Base-by-base conservation (phyloP, 2,329 filamentous ascomycete genomes). In the Chaetomiaceae sp. region DNA sequence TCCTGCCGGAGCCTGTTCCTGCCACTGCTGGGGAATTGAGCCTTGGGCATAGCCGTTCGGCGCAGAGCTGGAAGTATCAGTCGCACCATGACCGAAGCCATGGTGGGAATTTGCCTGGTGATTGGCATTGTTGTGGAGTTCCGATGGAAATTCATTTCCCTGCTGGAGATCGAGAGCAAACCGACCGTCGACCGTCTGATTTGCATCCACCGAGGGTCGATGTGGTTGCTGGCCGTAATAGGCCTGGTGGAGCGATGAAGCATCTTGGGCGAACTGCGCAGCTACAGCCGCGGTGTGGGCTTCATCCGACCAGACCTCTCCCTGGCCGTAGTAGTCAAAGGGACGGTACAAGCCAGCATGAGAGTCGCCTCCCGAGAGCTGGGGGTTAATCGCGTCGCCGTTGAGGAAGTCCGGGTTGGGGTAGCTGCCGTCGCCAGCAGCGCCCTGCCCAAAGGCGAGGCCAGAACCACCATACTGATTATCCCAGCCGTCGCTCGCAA, bases 11-110 rank as follows among this genome's bases (percentile, higher is more conserved):
- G 45, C 31, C 17, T 51, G 56, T 13, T 51, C 48, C 27, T 58
- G 55, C 60, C 60, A 62, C 38, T 60, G 54, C 38, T 60, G 54
- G 1, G 58, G 40, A 12, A 57, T 44, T 10, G 47, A 16, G 0
- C 6, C 46, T 33, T 56, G 57, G 17, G 53, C 14, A 35, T 58
- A 62, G 14, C 52, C 48, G 20, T 57, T 51, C 6, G 54, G 41
- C 5, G 51, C 31, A 9, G 50, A 51, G 20, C 25, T 35, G 4
- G 50, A 4, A 5, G 31, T 13, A 25, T 48, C 48, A 13, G 44
- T 38, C 13, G 49, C 50, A 12, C 33, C 48, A 21, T 48, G 44
- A 41, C 42, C 46, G 30, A 60, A 58, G 13, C 23, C 39, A 41
- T 47, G 48, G 20, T 56, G 53, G 9, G 42, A 7, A 23, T 48